Evolutionary conservation across 495 filamentous ascomycete species (phyloP), one percentile per base, ranked within the genome.

Genomic region (Aspergillus steynii): DNA sequence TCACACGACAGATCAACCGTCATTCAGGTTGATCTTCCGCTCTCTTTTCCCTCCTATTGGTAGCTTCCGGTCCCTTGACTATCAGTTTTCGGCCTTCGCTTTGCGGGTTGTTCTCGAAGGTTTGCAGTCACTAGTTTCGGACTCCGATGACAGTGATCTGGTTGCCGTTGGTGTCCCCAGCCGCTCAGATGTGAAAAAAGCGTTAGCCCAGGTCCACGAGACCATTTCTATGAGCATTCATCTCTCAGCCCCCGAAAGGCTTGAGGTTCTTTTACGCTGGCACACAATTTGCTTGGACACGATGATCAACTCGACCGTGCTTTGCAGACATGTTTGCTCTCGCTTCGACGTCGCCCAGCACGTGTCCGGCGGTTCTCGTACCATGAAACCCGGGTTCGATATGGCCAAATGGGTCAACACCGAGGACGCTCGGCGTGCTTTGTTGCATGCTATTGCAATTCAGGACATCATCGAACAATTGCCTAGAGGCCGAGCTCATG

Each of bases 381-480:
- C 59, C 7, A 61, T 68, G 9, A 65, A 67, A 8, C 29, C 66
- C 0, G 69, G 67, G 4, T 74, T 80, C 12, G 76, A 82, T 61
- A 59, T 80, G 29, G 52, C 69, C 1, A 70, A 68, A 55, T 82
- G 78, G 78, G 69, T 68, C 10, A 65, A 69, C 20, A 76, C 71
- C 0, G 69, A 74, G 37, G 74, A 80, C 61, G 80, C 77, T 4
- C 68, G 74, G 2, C 71, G 78, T 28, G 77, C 80, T n/a, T 64
- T 80, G 1, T 62, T 82, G 9, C 80, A 82, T 42, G 80, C 78
- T 6, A 70, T 80, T 50, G 74, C 78, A 2, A 81, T 82, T 29
- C 80, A 82, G 63, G 77, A 81, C 46, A 80, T 82, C 20, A 64
- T 82, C n/a, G 80, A 82, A 58, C 72, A 77, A 52, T 58, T 82